Percentiles rank a stretch among this genome's conserved stretches.
Evolutionary conservation across 345 rosid genomes (phyloP).

Genomic region (Populus nigra): DNA sequence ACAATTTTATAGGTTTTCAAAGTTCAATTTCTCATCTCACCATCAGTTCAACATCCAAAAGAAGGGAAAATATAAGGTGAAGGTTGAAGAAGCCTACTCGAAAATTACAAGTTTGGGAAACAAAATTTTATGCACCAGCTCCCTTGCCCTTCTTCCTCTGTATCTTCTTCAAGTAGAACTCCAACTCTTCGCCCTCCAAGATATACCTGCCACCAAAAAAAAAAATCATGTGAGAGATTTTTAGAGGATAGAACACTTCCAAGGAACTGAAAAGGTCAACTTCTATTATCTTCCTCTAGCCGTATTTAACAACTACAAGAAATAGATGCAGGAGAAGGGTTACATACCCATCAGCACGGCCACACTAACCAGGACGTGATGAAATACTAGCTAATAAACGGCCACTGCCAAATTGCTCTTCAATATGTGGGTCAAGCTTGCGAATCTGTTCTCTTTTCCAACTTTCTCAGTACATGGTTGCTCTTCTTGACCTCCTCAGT

Average conservation of each 20-base stretch:
- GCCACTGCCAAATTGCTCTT: slow-evolving; percentile 23
- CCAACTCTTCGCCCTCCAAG: slow-evolving; percentile 69
- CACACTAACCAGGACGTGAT: slow-evolving; percentile 30
- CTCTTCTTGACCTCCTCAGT: slow-evolving; percentile 24
- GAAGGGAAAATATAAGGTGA: too few species aligned
- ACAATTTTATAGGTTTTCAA: too few species aligned
- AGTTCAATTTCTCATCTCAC: too few species aligned
- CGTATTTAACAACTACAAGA: too few species aligned
- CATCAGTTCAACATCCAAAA: too few species aligned
- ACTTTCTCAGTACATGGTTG: slow-evolving; percentile 20
- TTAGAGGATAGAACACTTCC: not conserved
- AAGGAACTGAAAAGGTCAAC: too few species aligned
- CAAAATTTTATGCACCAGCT: slow-evolving; percentile 23
- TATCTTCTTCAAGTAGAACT: slow-evolving; percentile 74
- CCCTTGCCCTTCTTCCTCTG: slow-evolving; percentile 90
- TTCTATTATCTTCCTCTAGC: too few species aligned
- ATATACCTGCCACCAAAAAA: slow-evolving; percentile 42
- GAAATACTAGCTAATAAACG: slow-evolving; percentile 25
- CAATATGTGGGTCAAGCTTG: slow-evolving; percentile 27
- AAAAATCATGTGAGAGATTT: too few species aligned
- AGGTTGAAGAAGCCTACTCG: too few species aligned
- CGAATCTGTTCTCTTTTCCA: slow-evolving; percentile 28
- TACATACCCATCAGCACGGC: slow-evolving; percentile 30
- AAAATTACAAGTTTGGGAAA: too few species aligned
- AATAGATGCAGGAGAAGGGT: not conserved